Evolutionary conservation across 148 eudicot genomes (phyloP), one percentile per base, ranked within the genome.

Genomic region (Fallopia convolvulus): DNA sequence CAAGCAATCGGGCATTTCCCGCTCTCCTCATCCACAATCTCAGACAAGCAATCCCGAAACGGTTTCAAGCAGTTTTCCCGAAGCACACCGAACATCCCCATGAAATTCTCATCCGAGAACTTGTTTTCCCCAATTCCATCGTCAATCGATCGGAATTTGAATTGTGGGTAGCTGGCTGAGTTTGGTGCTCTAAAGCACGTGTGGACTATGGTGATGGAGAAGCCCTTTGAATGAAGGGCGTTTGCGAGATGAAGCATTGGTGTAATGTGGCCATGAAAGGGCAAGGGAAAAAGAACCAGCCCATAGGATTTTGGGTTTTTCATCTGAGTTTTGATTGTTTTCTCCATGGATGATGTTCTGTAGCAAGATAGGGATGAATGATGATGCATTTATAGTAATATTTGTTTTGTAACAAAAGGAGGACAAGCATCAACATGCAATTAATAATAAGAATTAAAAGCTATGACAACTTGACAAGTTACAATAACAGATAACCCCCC

Each of bases 141-240:
- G 0, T 72, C 23, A 47, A 86, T 83, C 65, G 82, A 39, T 23
- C 49, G 66, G 78, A 86, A 86, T 50, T 49, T 77, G 85, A 85
- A 82, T 23, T 80, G 77, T 1, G 85, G 83, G 72, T 82, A 65
- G 32, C 66, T 61, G 11, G 81, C 53, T 2, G 76, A 61, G 30
- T 72, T 26, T 0, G 87, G 81, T 21, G 86, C 41, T 75, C 79
- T 72, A 76, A 80, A 70, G 33, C 49, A 44, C 68, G 85, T 79
- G 77, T 86, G 88, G 33, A 86, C 66, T 40, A 86, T 48, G 63
- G 88, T 74, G 33, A 83, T 79, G 48, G 70, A 58, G 75, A 86
- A 83, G 68, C 86, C 86, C 23, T 41, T 74, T 9, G 84, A 77
- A 68, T 81, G 77, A 17, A 86, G 84, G 30, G 68, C 68, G 17